Evolutionary conservation across 805 yeast genomes (phyloP), one percentile per base, ranked within the genome.

Genomic region (Maudiozyma turicensis): DNA sequence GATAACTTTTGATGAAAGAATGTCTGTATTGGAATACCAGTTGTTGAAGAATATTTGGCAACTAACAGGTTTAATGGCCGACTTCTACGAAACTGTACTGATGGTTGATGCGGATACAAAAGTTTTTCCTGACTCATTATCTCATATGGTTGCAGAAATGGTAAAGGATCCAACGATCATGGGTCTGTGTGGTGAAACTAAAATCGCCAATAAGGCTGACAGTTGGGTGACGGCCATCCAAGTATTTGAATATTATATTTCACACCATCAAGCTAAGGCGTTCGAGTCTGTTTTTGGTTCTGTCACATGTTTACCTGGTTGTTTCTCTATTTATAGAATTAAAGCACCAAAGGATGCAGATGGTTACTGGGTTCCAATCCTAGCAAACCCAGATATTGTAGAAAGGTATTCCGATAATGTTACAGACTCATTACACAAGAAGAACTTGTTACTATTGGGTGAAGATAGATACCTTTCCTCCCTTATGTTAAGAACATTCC

Each of bases 41-140:
- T 73, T 89, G 54, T 68, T 88, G 61, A 75, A 75, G 48, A 77
- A 77, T 41, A 84, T 90, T 28, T 86, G 95, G 87, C 76, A 78
- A 57, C 72, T 88, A 7, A 87, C 96, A 0, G 96, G 96, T 1
- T 69, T 89, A 41, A 84, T 88, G 80, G 81, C 95, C 0, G 87
- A 81, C 47, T 75, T 77, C 63, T 89, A 88, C 65, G 96, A 89
- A 63, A 71, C 84, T 38, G 82, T 86, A 40, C 69, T 90, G 33
- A 89, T 89, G 95, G 96, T 89, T 34, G 97, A 89, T 70, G 97
- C 97, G 4, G 97, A 89, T 69, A 88, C 96, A 0, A 80, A 80
- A 61, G 87, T 89, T 3, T 86, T 74, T 65, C 95, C 95, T 0
- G 96, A 90, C 64, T 82, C 91, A 4, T 61, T 88, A 54, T 85